Base-by-base conservation (phyloP, 2,329 filamentous ascomycete species). In the Coniella lustricola region DNA sequence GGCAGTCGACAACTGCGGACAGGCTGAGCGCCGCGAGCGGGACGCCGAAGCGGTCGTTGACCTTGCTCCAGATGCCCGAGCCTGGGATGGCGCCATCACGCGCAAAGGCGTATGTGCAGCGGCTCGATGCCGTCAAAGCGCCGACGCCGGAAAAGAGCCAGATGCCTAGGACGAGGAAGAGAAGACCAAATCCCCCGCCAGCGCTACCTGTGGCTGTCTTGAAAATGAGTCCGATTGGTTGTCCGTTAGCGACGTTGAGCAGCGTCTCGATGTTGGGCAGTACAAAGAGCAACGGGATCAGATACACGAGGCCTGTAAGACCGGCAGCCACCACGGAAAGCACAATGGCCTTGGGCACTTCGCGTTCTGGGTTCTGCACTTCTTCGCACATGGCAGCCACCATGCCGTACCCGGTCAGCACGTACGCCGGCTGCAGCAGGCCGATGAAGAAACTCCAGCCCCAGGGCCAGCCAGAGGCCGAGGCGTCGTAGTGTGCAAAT, bases 91-190 rank as follows among this genome's bases (percentile, higher is more conserved):
- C 85, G 17, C 83, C 84, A 62, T 89, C 85, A 38, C 85, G 75
- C 2, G 85, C 83, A 62, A 89, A 89, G 12, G 85, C 84, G 58
- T 86, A 89, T 1, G 83, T 87, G 68, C 84, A 87, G 20, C 85
- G 76, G 44, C 79, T 84, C 2, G 86, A 81, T 2, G 86, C 86
- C 0, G 86, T 90, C 17, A 90, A 68, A 1, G 85, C 82, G 7
- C 85, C 85, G 31, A 85, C 81, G 17, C 86, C 86, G 1, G 86
- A 85, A 59, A 90, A 89, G 62, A 90, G 74, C 51, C 85, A 72
- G 57, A 91, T 88, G 1, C 85, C 85, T 20, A 90, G 73, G 55
- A 91, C 81, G 2, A 90, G 69, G 64, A 90, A 85, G 13, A 90
- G 72, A 5, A 90, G 72, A 0, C 82, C 85, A 55, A 91, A 89